Base-by-base conservation (phyloP, 345 rosid species). In the Bruguiera gymnorhiza region DNA sequence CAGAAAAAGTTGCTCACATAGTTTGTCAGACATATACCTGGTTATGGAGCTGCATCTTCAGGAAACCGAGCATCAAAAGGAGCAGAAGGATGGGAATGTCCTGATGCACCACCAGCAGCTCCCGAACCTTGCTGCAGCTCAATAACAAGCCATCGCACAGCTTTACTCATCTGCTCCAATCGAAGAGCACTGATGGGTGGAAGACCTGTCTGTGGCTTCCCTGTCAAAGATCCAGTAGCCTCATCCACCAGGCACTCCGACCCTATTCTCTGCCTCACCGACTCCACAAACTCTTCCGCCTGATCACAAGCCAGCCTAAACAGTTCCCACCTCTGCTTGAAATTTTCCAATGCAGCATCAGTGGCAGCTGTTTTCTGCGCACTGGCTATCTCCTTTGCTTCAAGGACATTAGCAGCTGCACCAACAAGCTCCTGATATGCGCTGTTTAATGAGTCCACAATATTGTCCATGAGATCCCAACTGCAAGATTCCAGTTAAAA, bases 111-210 rank as follows among this genome's bases (percentile, higher is more conserved):
- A 36, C 84, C 80, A 57, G 84, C 82, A 5, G 70, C 79, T 56
- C 90, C 97, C 1, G 94, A 79, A 48, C 97, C 97, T 27, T 89
- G 86, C 70, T 95, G 99, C 58, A 95, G 80, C 70, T 95, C 99
- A 8, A 95, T 87, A 15, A 92, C 97, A 52, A 95, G 93, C 86
- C 96, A 87, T 68, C 97, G 74, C 34, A 95, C 97, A 23, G 96
- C 92, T 84, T 93, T 95, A 80, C 97, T 95, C 99, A 95, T 95
- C 86, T 88, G 97, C 75, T 95, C 99, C 81, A 95, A 82, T 65
- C 96, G 90, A 61, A 95, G 97, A 0, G 98, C 99, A 34, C 93
- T 90, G 31, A 95, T 95, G 8, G 99, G 97, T 0, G 96, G 93
- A 37, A 90, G 91, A 43, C 86, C 85, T 20, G 86, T 68, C 8